Evolutionary conservation across 208 protist species (phyloP).

Genomic region (Wallacemonas sp.): DNA sequence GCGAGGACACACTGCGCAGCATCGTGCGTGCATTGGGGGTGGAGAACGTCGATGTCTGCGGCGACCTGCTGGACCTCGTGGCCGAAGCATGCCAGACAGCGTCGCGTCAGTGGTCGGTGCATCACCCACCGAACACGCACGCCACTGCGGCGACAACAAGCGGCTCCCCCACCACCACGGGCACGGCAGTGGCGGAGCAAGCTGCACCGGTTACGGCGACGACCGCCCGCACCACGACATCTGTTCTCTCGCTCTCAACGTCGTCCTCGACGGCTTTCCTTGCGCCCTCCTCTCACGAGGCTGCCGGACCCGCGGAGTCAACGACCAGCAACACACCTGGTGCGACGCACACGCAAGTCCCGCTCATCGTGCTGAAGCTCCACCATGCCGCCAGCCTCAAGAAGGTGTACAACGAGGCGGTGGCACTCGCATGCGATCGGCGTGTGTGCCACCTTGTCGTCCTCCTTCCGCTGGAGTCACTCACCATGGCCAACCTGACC

Average conservation of each 20-base stretch:
- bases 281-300: constrained; percentile 22
- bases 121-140: constrained; percentile 20
- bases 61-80: constrained; percentile 53
- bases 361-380: constrained; percentile 61
- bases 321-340: constrained; percentile 12
- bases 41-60: constrained; percentile 63
- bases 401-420: constrained; percentile 68
- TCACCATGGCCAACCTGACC: constrained; percentile 40
- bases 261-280: constrained; percentile 9
- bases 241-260: constrained; percentile 27
- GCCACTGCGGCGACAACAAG: no score
- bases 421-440: constrained; percentile 60
- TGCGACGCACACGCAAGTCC: constrained; percentile 10
- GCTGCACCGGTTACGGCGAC: background rate
- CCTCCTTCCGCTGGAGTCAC: constrained; percentile 45
- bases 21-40: constrained; percentile 45
- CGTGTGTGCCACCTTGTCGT: constrained; percentile 43
- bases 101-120: background rate
- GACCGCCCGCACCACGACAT: constrained; percentile 20
- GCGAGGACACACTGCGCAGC: constrained; percentile 43
- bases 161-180: background rate
- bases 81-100: constrained; percentile 16
- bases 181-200: background rate
- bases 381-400: constrained; percentile 37
- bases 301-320: constrained; percentile 28